Conservation (phyloP, 2,329 filamentous ascomycete species). For the Thelonectria olida region DNA sequence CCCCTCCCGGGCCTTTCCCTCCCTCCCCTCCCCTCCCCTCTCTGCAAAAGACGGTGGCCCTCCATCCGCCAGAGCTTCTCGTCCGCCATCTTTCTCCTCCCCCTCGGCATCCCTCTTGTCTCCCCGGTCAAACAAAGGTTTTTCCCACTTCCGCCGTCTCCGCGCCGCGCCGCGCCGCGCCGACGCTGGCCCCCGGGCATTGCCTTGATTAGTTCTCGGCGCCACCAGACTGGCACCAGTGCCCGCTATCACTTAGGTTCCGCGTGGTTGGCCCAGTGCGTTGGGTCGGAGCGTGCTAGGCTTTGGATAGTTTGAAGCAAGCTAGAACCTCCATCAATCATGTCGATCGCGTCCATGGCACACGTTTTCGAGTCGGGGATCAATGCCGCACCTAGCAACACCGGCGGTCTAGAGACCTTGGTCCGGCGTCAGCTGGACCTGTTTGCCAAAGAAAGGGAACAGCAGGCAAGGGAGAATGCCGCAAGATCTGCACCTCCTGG, state of each 20-base stretch:
- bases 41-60: slow-evolving; percentile 18
- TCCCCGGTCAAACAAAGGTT: slow-evolving; percentile 25
- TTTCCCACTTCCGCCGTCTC: slow-evolving; percentile 33
- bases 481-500: slow-evolving; percentile 12
- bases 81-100: slow-evolving; percentile 1
- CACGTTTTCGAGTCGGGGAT: slow-evolving; percentile 44
- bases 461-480: not conserved
- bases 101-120: slow-evolving; percentile 6
- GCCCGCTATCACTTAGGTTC: slow-evolving; percentile 36
- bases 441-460: slow-evolving; percentile 35
- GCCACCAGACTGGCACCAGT: too few species aligned
- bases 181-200: slow-evolving; percentile 26
- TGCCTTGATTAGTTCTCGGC: slow-evolving; percentile 37
- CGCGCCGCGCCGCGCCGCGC: slow-evolving; percentile 36
- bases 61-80: not conserved
- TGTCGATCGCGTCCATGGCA: slow-evolving; percentile 40
- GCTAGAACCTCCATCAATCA: slow-evolving; percentile 27
- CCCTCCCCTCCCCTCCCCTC: slow-evolving; percentile 7
- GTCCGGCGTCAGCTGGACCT: slow-evolving; percentile 41
- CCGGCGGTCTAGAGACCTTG: slow-evolving; percentile 39
- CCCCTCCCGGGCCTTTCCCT: slow-evolving; percentile 17
- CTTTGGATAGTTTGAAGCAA: slow-evolving; percentile 24
- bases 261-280: slow-evolving; percentile 37
- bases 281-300: slow-evolving; percentile 24
- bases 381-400: slow-evolving; percentile 26